Percentiles rank a stretch among this genome's conserved stretches.
These are phyloP conservation scores for Amauroascus verrucosus DNA, from an alignment of 2,329 filamentous ascomycete genomes.

Conservation along the genomic window DNA sequence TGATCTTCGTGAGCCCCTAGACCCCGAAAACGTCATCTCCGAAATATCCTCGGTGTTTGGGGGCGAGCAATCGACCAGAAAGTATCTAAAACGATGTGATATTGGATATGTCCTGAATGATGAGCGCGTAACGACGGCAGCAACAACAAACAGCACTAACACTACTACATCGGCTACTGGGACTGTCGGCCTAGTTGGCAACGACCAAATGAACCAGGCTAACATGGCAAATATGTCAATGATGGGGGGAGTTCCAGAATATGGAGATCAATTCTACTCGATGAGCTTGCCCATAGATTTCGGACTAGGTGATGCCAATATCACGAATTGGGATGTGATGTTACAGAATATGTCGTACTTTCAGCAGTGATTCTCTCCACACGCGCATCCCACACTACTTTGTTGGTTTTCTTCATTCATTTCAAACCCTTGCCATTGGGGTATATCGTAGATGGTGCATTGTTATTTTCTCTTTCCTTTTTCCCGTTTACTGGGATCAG, in stretches of 20 bases:
- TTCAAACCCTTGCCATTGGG: not conserved
- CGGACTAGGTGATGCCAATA: not conserved
- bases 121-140: not conserved
- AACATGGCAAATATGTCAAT: not conserved
- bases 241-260: not conserved
- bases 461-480: no score
- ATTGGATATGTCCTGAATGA: constrained; percentile 17
- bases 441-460: not conserved
- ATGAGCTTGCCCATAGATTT: not conserved
- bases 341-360: not conserved
- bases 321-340: not conserved
- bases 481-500: no score
- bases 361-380: not conserved
- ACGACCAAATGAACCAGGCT: not conserved
- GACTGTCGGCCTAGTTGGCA: not conserved
- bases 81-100: constrained; percentile 22
- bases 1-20: constrained; percentile 16
- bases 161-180: not conserved
- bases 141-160: no score
- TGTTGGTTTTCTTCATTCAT: not conserved
- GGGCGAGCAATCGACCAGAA: constrained; percentile 21
- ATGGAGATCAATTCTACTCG: not conserved
- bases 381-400: not conserved
- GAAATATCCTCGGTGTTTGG: constrained; percentile 22
- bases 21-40: constrained; percentile 18